Percentiles rank a stretch among this genome's conserved stretches.
Conservation (phyloP, 768 basidiomycete species). For the Lactifluus subvellereus region DNA sequence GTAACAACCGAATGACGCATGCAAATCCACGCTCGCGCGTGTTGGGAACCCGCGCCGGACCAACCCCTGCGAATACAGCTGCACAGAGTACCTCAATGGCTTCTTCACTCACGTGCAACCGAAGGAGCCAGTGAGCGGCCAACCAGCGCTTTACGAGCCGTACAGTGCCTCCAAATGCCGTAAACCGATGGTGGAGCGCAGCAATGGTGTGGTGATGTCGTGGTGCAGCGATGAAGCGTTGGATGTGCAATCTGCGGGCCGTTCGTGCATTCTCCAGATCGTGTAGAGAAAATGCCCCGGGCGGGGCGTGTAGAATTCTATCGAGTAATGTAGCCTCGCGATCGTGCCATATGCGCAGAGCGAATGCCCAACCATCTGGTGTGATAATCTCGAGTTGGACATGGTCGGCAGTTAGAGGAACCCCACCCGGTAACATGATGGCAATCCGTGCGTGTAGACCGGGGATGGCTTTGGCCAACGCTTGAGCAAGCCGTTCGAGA, state of each 20-base stretch:
- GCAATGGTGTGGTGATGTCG: conserved; percentile 81
- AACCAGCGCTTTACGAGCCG: conserved; percentile 92
- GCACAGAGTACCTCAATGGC: conserved; percentile 84
- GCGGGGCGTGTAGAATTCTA: conserved; percentile 49
- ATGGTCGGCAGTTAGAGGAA: conserved; percentile 60
- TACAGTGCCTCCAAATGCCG: conserved; percentile 78
- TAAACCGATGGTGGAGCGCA: conserved; percentile 69
- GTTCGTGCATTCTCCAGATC: conserved; percentile 52
- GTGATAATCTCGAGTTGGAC: conserved; percentile 72
- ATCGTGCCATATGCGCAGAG: conserved; percentile 78
- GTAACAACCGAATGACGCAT: conserved; percentile 62
- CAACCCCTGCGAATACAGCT: conserved; percentile 61
- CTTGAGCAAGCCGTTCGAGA: conserved; percentile 70
- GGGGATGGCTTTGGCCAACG: conserved; percentile 47
- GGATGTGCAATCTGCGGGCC: conserved; percentile 54
- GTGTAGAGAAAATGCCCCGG: conserved; percentile 31
- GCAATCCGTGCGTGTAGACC: conserved; percentile 56
- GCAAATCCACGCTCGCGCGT: conserved; percentile 82
- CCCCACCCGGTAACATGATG: conserved; percentile 42
- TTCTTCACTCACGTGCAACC: conserved; percentile 66
- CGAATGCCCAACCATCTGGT: conserved; percentile 82
- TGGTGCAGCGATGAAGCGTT: conserved; percentile 75
- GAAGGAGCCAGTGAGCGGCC: conserved; percentile 81
- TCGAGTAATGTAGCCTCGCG: conserved; percentile 78
- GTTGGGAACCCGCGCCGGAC: conserved; percentile 45